Conservation (phyloP, 179 eudicot genomes). For the Carnegiea gigantea region DNA sequence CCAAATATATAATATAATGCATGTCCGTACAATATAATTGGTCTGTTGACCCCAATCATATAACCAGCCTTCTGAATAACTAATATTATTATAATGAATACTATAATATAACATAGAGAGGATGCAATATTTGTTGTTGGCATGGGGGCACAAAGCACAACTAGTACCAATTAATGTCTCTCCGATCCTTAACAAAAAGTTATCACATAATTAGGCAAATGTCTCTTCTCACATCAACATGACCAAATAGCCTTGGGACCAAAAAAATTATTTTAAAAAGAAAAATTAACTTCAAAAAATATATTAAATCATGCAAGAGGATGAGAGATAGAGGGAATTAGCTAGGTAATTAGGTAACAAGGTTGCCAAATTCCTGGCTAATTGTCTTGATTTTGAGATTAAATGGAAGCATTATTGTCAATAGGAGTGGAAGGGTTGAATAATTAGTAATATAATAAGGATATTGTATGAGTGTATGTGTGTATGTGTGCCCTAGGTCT, state of each 20-base stretch:
- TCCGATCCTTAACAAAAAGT: constrained; percentile 23
- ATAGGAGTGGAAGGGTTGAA: background rate
- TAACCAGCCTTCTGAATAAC: constrained; percentile 4
- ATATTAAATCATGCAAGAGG: background rate
- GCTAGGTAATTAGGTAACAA: constrained; percentile 11
- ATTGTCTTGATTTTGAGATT: constrained; percentile 24
- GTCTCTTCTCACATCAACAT: constrained; percentile 22
- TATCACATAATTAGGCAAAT: constrained; percentile 29
- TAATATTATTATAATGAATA: background rate
- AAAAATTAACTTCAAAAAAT: background rate
- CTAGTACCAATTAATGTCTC: constrained; percentile 12
- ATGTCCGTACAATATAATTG: constrained; percentile 22
- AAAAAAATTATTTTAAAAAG: background rate
- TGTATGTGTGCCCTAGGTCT: background rate
- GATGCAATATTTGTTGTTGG: background rate
- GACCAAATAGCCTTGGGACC: constrained; percentile 1
- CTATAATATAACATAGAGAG: background rate
- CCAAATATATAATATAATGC: background rate
- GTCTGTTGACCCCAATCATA: constrained; percentile 25
- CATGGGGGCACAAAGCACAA: constrained; percentile 30
- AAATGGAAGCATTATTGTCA: constrained; percentile 21
- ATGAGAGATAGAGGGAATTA: background rate
- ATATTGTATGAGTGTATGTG: background rate
- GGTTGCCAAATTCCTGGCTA: constrained; percentile 25
- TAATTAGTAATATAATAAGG: background rate